Evolutionary conservation across 805 yeast species (phyloP).

Genomic region (Ogataea naganishii): DNA sequence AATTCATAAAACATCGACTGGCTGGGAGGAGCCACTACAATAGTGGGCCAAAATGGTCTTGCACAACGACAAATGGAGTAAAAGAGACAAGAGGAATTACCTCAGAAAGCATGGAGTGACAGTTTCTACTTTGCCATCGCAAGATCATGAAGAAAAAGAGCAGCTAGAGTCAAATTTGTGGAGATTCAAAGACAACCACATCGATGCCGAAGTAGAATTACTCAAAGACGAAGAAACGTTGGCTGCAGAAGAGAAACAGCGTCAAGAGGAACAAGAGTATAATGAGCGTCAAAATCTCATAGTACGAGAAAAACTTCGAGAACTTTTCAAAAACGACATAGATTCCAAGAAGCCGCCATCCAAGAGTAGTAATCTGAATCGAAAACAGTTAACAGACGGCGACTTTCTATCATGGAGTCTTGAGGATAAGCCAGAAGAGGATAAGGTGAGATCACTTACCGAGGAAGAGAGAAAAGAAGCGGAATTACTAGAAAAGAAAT

Average conservation of each 20-base stretch:
- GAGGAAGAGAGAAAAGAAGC: constrained; percentile 15
- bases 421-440: constrained; percentile 1
- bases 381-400: constrained; percentile 6
- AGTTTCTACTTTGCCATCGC: neutral
- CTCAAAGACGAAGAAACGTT: constrained; percentile 13
- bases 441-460: constrained; percentile 6
- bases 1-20: too few relatives aligned
- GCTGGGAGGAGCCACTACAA: too few relatives aligned
- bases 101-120: constrained; percentile 32
- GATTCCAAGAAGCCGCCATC: constrained; percentile 4
- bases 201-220: constrained; percentile 5
- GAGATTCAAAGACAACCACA: constrained; percentile 18
- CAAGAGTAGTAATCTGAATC: constrained; percentile 4
- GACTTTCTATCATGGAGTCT: constrained; percentile 11
- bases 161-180: constrained; percentile 15
- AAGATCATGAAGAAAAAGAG: constrained; percentile 3
- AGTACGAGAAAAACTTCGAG: constrained; percentile 6
- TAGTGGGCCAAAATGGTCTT: constrained; percentile 31
- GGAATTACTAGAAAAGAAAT: constrained; percentile 12
- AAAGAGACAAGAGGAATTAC: constrained; percentile 32
- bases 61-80: constrained; percentile 46
- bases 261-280: constrained; percentile 1
- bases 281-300: constrained; percentile 5
- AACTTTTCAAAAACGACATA: too few relatives aligned
- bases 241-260: constrained; percentile 3